Evolutionary conservation across 352 stramenopile species (phyloP).

Genomic region (Phytophthora lateralis): DNA sequence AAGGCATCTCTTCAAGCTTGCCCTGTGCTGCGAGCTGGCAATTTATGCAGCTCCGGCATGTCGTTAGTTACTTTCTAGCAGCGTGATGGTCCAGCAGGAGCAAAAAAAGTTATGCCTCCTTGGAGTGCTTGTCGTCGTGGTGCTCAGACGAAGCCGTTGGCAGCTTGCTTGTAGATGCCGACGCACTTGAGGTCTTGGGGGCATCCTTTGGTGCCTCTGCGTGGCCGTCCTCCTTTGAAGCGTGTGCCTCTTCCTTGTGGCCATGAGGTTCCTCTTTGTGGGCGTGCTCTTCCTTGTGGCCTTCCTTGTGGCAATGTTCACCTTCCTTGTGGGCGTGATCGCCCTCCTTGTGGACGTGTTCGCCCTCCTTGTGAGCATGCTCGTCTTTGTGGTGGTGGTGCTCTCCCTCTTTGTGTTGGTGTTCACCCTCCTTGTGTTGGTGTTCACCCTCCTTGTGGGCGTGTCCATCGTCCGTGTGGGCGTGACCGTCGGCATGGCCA

Average conservation of each 20-base stretch:
- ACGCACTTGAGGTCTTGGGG: conserved; percentile 11
- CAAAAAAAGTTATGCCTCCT: conserved; percentile 21
- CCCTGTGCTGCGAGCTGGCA: background rate
- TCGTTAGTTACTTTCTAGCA: conserved; percentile 16
- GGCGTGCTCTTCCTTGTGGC: background rate
- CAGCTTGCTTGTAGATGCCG: conserved; percentile 24
- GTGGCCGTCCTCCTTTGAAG: conserved; percentile 14
- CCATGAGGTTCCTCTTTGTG: background rate
- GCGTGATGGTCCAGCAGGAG: conserved; percentile 6
- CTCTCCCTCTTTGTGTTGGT: background rate
- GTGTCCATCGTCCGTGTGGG: conserved; percentile 14
- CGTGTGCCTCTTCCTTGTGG: conserved; percentile 10
- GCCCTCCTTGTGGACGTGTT: background rate
- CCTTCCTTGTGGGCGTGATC: background rate
- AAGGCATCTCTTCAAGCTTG: conserved; percentile 13
- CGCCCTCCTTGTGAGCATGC: conserved; percentile 2
- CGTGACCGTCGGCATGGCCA: background rate
- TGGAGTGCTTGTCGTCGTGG: conserved; percentile 22
- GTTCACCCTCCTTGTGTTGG: background rate
- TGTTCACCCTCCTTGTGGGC: background rate
- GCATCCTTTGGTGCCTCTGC: conserved; percentile 25
- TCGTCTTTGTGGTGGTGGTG: conserved; percentile 7
- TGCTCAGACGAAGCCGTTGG: conserved; percentile 15
- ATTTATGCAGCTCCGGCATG: conserved; percentile 2
- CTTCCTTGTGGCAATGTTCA: background rate